A percentile compares a stretch with the other conserved stretches of the same genome.
Evolutionary conservation across 805 yeast genomes (phyloP).

Genomic region (Tetrapisispora arboricola): DNA sequence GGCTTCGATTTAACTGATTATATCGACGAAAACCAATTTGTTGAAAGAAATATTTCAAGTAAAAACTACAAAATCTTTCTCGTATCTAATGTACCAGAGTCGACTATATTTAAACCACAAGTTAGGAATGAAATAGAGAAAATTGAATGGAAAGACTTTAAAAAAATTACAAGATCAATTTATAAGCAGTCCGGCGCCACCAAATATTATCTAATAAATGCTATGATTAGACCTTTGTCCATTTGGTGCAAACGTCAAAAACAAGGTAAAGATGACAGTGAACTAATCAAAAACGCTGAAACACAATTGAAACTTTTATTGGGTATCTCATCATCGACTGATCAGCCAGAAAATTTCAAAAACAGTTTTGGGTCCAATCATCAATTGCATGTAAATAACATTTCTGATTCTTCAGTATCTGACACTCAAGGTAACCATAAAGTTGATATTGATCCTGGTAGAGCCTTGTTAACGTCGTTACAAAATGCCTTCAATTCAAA

Average conservation of each 20-base stretch:
- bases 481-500: conserved; percentile 34
- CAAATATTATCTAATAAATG: conserved; percentile 29
- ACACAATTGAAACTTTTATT: conserved; percentile 50
- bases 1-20: conserved; percentile 73
- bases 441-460: conserved; percentile 50
- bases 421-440: neutral
- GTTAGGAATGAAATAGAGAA: conserved; percentile 82
- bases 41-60: conserved; percentile 73
- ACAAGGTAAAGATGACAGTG: conserved; percentile 42
- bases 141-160: conserved; percentile 70
- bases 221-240: conserved; percentile 34
- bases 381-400: neutral
- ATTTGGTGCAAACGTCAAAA: conserved; percentile 48
- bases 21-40: conserved; percentile 57
- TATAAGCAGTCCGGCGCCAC: conserved; percentile 19
- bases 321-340: conserved; percentile 40
- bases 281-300: conserved; percentile 55
- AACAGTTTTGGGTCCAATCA: neutral
- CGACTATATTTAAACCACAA: conserved; percentile 61
- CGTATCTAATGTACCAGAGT: conserved; percentile 68
- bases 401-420: neutral
- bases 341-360: neutral
- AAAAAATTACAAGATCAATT: conserved; percentile 29
- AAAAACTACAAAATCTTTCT: conserved; percentile 80
- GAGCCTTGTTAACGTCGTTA: conserved; percentile 59